Evolutionary conservation across 176 grass and related monocot species (phyloP), one percentile per base, ranked within the genome.

Genomic region (Aegilops tauschii): DNA sequence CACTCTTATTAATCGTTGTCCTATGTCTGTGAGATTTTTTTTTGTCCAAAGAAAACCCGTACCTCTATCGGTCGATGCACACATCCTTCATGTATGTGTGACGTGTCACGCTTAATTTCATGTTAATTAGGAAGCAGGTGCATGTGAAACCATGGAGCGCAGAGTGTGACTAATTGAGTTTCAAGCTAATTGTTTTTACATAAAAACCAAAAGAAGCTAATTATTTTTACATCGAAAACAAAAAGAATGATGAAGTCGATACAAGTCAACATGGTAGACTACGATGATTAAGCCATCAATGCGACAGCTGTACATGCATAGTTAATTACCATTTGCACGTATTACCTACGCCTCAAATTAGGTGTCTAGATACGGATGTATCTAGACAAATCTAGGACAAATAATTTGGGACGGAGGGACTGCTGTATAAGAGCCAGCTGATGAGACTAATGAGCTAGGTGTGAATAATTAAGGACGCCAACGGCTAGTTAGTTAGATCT

Each of bases 81-180:
- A 18, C 16, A 54, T 18, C 50, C 50, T 54, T 61, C 20, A 45
- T 45, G 58, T n/a, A 59, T 4, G 56, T 59, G 56, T n/a, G 56
- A 61, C 20, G 2, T 61, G 8, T 9, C 8, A n/a, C 8, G 6
- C 58, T 61, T n/a, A 61, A 61, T 10, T 61, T n/a, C 20, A 10
- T 61, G 21, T 31, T 54, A 18, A 21, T 37, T 79, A 47, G 31
- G 35, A 32, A n/a, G 76, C 28, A 73, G 29, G 39, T 83, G 66
- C 32, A 69, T 69, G 80, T 88, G 86, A 88, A 83, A 77, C 62
- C 80, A 88, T 18, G 86, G 77, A 27, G 18, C 8, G 5, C 31
- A 36, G 9, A 23, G 23, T 14, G 52, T 56, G 17, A 20, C 14
- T 52, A 10, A 17, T 14, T 42, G 40, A 42, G 40, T 52, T 52